phyloP scores from a whole-genome alignment of 176 grass and related monocot species.

The Eleusine indica region DNA sequence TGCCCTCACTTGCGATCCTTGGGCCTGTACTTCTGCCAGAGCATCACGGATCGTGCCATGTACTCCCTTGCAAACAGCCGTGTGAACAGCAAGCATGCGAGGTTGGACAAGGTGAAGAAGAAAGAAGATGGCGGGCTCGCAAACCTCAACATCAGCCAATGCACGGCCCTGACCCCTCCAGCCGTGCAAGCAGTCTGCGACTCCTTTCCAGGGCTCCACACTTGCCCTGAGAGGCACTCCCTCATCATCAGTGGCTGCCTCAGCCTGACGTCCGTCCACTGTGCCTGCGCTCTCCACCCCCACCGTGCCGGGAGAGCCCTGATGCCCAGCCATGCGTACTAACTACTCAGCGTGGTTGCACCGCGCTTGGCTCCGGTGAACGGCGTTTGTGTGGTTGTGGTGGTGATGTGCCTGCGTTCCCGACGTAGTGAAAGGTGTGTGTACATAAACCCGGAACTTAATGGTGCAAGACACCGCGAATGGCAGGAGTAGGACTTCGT shows the following conservation, averaged over 20 bases:
- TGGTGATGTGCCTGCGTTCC: neutral
- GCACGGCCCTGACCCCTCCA: constrained; percentile 75
- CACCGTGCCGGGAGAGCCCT: constrained; percentile 54
- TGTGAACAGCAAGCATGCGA: constrained; percentile 55
- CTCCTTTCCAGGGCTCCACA: constrained; percentile 79
- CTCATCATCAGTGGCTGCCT: constrained; percentile 94
- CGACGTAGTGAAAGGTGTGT: constrained; percentile 17
- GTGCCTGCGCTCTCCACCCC: constrained; percentile 59
- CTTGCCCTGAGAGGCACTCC: constrained; percentile 75
- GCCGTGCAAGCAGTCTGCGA: constrained; percentile 80
- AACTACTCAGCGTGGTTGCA: constrained; percentile 41
- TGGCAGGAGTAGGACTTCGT: neutral
- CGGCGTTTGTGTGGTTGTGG: neutral
- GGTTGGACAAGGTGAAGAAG: constrained; percentile 33
- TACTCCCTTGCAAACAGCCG: constrained; percentile 82
- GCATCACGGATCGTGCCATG: constrained; percentile 86
- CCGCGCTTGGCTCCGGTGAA: neutral
- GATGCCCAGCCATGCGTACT: constrained; percentile 64
- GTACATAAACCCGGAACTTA: constrained; percentile 43
- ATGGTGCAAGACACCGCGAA: constrained; percentile 24
- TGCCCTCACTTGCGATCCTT: constrained; percentile 64
- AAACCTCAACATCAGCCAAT: constrained; percentile 89
- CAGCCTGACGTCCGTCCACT: constrained; percentile 80
- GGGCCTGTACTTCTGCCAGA: constrained; percentile 86
- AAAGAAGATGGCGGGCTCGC: constrained; percentile 56